phyloP scores from a whole-genome alignment of 257 asterid species.

The Ilex aquifolium region DNA sequence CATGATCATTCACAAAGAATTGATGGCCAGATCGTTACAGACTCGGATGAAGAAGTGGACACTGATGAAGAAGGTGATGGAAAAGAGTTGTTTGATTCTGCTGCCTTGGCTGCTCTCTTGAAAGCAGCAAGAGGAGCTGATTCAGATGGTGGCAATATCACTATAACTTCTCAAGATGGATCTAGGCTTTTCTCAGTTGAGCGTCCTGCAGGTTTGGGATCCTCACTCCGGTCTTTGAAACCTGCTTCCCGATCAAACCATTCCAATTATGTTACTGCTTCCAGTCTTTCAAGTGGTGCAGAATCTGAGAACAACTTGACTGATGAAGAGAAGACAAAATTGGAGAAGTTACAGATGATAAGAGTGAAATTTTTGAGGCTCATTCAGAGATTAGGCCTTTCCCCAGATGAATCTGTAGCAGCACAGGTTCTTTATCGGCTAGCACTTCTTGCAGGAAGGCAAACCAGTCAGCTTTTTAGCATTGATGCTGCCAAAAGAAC shows the following conservation, averaged over 20 bases:
- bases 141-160: constrained; percentile 60
- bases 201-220: constrained; percentile 92
- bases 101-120: constrained; percentile 90
- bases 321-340: constrained; percentile 83
- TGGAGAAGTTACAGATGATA: constrained; percentile 71
- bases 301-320: constrained; percentile 61
- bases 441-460: constrained; percentile 79
- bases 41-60: constrained; percentile 87
- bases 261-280: constrained; percentile 44
- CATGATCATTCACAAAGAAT: constrained; percentile 40
- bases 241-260: constrained; percentile 52
- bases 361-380: constrained; percentile 90
- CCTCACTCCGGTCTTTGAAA: constrained; percentile 75
- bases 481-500: constrained; percentile 68
- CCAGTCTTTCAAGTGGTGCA: constrained; percentile 35
- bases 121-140: constrained; percentile 93
- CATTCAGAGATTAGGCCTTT: constrained; percentile 66
- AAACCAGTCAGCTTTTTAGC: constrained; percentile 52
- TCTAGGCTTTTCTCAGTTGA: constrained; percentile 90
- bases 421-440: constrained; percentile 80
- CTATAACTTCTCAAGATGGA: constrained; percentile 83
- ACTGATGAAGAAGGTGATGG: constrained; percentile 92
- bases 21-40: constrained; percentile 92
- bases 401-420: constrained; percentile 74
- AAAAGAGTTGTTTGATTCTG: constrained; percentile 73